Evolutionary conservation across 2,329 filamentous ascomycete species (phyloP), one percentile per base, ranked within the genome.

Genomic region (Nemania sp.): DNA sequence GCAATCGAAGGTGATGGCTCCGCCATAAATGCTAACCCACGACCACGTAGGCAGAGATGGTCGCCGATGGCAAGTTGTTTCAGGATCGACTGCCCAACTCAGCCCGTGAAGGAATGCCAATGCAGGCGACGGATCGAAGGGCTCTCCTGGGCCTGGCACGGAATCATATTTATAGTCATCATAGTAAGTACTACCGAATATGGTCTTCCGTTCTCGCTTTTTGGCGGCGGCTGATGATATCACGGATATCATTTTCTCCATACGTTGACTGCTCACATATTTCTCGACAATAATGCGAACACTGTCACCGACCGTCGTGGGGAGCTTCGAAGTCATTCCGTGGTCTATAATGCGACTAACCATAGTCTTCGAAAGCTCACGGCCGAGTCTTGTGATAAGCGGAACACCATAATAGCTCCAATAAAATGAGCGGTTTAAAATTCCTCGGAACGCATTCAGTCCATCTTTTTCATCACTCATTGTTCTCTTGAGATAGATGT

Each of bases 351-450:
- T 33, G 9, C 14, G 43, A 24, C 42, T 24, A n/a, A n/a, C n/a
- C 19, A 6, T 30, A 14, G 43, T 47, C 8, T 15, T 47, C 15
- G 44, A 39, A 12, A 49, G 19, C 17, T 19, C 50, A 24, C 50
- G 43, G 9, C 43, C 37, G 15, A 26, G 33, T 54, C 51, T 40
- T 14, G 34, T 54, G 6, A 46, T 34, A 14, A 50, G 41, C 26
- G 40, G 46, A n/a, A 49, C 33, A 5, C 51, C 51, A 15, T 49
- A 45, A 24, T 49, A 45, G 26, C 40, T 45, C 45, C 45, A 49
- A 30, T 50, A 41, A 19, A 33, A n/a, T 14, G 36, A 41, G 14
- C 41, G 41, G 17, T 20, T 50, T 28, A 50, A 31, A n/a, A 49
- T 23, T 17, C 51, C 51, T 17, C 39, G 39, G 26, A 45, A 54